phyloP scores from a whole-genome alignment of 352 stramenopile species.

The Phytophthora ramorum region DNA sequence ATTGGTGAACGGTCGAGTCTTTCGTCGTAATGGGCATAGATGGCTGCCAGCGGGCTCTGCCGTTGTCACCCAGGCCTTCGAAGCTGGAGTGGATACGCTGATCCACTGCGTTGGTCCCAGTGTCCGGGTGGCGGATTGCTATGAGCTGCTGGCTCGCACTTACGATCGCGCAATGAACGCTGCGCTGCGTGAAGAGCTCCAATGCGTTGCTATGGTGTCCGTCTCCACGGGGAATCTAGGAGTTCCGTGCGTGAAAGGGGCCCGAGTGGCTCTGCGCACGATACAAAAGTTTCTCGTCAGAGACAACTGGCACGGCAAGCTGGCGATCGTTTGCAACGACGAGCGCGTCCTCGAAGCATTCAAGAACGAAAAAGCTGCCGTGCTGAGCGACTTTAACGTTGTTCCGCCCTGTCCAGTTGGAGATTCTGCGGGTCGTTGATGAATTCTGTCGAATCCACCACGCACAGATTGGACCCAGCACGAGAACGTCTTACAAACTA shows the following conservation, averaged over 20 bases:
- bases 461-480: no score
- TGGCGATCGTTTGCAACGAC: slow-evolving; percentile 54
- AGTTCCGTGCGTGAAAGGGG: slow-evolving; percentile 31
- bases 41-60: slow-evolving; percentile 15
- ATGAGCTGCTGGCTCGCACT: slow-evolving; percentile 20
- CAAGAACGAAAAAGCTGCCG: slow-evolving; percentile 8
- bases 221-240: slow-evolving; percentile 65
- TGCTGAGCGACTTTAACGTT: slow-evolving; percentile 48
- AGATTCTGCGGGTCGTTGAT: neutral
- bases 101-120: slow-evolving; percentile 60
- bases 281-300: slow-evolving; percentile 49
- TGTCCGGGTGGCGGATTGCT: slow-evolving; percentile 19
- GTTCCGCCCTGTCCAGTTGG: slow-evolving; percentile 21
- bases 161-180: slow-evolving; percentile 38
- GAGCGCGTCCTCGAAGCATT: slow-evolving; percentile 41
- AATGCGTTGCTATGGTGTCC: slow-evolving; percentile 52
- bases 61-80: slow-evolving; percentile 52
- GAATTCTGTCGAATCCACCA: neutral
- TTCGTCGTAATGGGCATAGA: slow-evolving; percentile 19
- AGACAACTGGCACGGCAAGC: slow-evolving; percentile 43
- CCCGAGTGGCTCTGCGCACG: slow-evolving; percentile 38
- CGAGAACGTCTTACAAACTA: no score
- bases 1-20: slow-evolving; percentile 34
- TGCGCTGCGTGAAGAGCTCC: slow-evolving; percentile 37
- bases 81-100: slow-evolving; percentile 46